Evolutionary conservation across 768 basidiomycete genomes (phyloP), one percentile per base, ranked within the genome.

Genomic region (Arthromyces matolae): DNA sequence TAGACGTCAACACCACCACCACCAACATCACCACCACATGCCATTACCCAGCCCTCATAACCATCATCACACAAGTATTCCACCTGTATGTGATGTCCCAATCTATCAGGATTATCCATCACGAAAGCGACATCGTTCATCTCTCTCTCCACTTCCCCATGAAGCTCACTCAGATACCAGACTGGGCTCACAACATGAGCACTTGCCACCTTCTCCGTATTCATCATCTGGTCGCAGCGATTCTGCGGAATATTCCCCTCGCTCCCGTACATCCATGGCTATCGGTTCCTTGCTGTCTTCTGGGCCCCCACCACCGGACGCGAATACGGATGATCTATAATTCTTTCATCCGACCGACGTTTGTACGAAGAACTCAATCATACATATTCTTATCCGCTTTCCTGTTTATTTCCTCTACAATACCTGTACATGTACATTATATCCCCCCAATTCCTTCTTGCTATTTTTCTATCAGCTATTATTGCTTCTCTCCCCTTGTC

Each of bases 231-330:
- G 79, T 29, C 61, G 71, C 57, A 84, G 84, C 49, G 78, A 81
- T 47, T 82, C 84, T 13, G 79, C 79, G 40, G 81, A 81, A 52
- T 83, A 78, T 56, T 88, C 86, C 1, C 85, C 86, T 35, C 78
- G 83, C 39, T 81, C 85, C 45, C 73, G 83, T 47, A 79, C 79
- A 13, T 83, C 84, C 29, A 90, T 90, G 88, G 81, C 85, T 35
- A 89, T 91, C 56, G 86, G 84, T 22, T 86, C 86, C 1, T 66
- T 91, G 24, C 73, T 89, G 19, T 79, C 83, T 16, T 50, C 70
- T 58, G 56, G 77, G 43, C 60, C 73, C 45, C 66, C 63, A 52
- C 64, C 68, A 52, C 64, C 68, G 60, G 72, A 72, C 34, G 55
- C 61, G 37, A 67, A 65, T 43, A 65, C 64, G 22, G 70, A 71